Evolutionary conservation across 2,329 filamentous ascomycete species (phyloP), one percentile per base, ranked within the genome.

Genomic region (Aspergillus pseudotamarii): DNA sequence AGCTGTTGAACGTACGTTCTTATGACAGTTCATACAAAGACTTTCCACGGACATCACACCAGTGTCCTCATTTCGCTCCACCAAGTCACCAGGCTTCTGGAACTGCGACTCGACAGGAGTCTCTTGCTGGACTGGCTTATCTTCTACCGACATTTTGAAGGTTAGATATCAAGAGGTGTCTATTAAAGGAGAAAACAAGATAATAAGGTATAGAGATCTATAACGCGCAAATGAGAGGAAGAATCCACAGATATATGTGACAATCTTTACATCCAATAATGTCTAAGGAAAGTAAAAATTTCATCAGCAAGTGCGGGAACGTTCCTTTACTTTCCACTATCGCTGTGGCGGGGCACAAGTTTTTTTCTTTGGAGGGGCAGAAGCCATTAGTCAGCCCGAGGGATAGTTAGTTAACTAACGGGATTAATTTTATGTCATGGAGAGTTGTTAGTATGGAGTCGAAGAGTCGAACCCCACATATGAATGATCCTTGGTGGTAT

Each of bases 11-110:
- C 90, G 83, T 81, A 91, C 90, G 84, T 93, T 91, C 70, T 93
- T 84, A 70, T 89, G 86, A 80, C 91, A 94, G 82, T 92, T 93
- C 91, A 94, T 94, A 83, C 91, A 94, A 26, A 94, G 84, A 68
- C 90, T 92, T 78, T 94, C 91, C 26, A 83, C 69, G 57, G 79
- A 71, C 69, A 82, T 79, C 6, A 81, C 70, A 41, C 80, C 80
- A n/a, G 73, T 77, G 45, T 80, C 78, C 32, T 80, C 78, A 62
- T 80, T 68, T 50, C 69, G 69, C 64, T 79, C 75, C 16, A 78
- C 75, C 48, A 79, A 65, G 60, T 79, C 75, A 8, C 75, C 73
- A n/a, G 75, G 72, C 51, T 77, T 78, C 62, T 78, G 73, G 62
- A 79, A 79, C 53, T 77, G 75, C 43, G 75, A 74, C 57, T 74